Evolutionary conservation across 2,329 filamentous ascomycete genomes (phyloP).

Genomic region (Colletotrichum sp.): DNA sequence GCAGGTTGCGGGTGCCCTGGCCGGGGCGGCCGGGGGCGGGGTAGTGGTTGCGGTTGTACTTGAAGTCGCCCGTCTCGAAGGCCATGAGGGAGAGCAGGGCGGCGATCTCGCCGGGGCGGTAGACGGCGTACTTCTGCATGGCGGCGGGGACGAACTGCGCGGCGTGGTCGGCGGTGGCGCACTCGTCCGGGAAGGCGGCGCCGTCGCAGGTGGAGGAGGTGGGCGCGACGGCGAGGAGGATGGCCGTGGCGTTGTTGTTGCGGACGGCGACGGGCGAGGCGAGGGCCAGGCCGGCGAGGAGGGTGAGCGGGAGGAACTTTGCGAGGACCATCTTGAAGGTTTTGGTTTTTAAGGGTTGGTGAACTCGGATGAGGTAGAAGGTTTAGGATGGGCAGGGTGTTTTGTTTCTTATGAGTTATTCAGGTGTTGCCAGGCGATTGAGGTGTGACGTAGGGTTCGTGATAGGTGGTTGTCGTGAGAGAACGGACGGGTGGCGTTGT

Average conservation of each 20-base stretch:
- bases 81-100: constrained; percentile 74
- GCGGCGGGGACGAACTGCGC: constrained; percentile 60
- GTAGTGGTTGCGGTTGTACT: constrained; percentile 71
- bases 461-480: not conserved
- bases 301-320: constrained; percentile 26
- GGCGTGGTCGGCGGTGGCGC: constrained; percentile 68
- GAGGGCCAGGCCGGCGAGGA: constrained; percentile 29
- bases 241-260: constrained; percentile 32
- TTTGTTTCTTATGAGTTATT: not conserved
- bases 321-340: constrained; percentile 31
- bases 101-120: constrained; percentile 64
- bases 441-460: not conserved
- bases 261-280: constrained; percentile 23
- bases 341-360: not conserved
- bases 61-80: constrained; percentile 73
- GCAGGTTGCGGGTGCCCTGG: constrained; percentile 72
- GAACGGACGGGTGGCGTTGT: not conserved
- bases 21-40: constrained; percentile 57
- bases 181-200: constrained; percentile 57
- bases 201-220: constrained; percentile 57
- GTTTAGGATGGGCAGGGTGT: not conserved
- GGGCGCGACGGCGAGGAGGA: constrained; percentile 63
- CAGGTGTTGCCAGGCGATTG: not conserved
- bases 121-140: constrained; percentile 64
- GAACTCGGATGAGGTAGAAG: not conserved